A percentile compares a stretch with the other conserved stretches of the same genome.
These are phyloP conservation scores for Gonapodya prolifera DNA, from an alignment of 192 early-diverging fungal genomes.

Conservation along the genomic window DNA sequence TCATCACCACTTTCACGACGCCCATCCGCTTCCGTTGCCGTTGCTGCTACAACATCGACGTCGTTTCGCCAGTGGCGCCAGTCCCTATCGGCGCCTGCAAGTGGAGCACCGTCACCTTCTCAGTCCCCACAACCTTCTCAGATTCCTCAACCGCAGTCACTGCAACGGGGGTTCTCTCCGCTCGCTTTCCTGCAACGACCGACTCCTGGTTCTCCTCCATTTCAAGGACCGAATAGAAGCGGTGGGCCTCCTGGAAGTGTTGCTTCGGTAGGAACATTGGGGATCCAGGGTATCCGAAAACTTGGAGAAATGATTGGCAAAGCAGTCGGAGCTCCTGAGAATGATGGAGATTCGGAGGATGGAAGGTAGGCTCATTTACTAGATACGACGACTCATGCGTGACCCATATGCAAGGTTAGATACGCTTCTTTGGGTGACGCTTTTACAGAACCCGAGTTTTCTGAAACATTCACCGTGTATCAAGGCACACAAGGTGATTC, in stretches of 20 bases:
- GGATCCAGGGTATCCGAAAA: background rate
- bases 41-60: background rate
- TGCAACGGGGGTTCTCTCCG: background rate
- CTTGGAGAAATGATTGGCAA: background rate
- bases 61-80: background rate
- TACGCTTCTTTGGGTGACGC: background rate
- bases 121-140: background rate
- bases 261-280: background rate
- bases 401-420: background rate
- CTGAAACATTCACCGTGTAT: constrained; percentile 59
- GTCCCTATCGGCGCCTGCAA: background rate
- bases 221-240: background rate
- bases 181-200: background rate
- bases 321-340: background rate
- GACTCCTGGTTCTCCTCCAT: background rate
- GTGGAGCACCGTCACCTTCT: background rate
- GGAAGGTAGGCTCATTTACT: background rate
- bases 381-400: background rate
- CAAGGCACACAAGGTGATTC: constrained; percentile 50
- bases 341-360: background rate
- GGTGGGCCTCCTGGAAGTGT: background rate
- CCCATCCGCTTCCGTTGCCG: background rate
- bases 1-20: background rate
- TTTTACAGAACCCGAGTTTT: constrained; percentile 25
- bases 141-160: background rate